A percentile compares a stretch with the other conserved stretches of the same genome.
These are phyloP conservation scores for Leptographium radiaticola DNA, from an alignment of 2,329 filamentous ascomycete species.

Conservation along the genomic window DNA sequence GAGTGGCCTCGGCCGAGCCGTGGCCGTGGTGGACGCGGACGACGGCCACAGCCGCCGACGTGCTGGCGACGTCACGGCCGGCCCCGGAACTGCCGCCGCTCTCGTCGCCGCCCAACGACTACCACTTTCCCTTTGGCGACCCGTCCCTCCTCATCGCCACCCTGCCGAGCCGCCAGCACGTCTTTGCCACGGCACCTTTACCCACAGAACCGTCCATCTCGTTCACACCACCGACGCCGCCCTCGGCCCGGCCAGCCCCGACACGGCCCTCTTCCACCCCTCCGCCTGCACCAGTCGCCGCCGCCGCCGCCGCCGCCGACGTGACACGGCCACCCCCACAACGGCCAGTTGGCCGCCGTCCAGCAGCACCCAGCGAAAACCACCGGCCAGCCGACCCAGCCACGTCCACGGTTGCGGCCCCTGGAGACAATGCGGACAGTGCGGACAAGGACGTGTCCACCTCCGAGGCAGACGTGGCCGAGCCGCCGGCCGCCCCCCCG, in stretches of 20 bases:
- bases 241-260: too few relatives aligned
- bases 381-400: too few relatives aligned
- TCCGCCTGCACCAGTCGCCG: not conserved
- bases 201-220: not conserved
- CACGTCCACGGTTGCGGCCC: too few relatives aligned
- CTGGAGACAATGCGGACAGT: too few relatives aligned
- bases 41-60: not conserved
- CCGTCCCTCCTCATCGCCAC: conserved; percentile 10
- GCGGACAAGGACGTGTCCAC: too few relatives aligned
- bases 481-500: too few relatives aligned
- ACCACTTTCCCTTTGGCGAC: conserved; percentile 12
- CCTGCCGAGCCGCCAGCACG: conserved; percentile 1
- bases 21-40: not conserved
- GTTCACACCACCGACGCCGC: too few relatives aligned
- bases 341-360: too few relatives aligned
- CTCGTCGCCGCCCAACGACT: conserved; percentile 1
- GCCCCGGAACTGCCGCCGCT: not conserved
- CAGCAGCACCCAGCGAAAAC: too few relatives aligned
- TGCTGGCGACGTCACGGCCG: not conserved
- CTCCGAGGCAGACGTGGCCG: too few relatives aligned
- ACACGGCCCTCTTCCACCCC: not conserved
- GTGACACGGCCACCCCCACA: not conserved
- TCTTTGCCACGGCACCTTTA: too few relatives aligned
- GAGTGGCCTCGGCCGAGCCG: not conserved
- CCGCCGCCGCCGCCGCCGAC: not conserved